Evolutionary conservation across 2,329 filamentous ascomycete genomes (phyloP).

Genomic region (Penicillium frequentans): DNA sequence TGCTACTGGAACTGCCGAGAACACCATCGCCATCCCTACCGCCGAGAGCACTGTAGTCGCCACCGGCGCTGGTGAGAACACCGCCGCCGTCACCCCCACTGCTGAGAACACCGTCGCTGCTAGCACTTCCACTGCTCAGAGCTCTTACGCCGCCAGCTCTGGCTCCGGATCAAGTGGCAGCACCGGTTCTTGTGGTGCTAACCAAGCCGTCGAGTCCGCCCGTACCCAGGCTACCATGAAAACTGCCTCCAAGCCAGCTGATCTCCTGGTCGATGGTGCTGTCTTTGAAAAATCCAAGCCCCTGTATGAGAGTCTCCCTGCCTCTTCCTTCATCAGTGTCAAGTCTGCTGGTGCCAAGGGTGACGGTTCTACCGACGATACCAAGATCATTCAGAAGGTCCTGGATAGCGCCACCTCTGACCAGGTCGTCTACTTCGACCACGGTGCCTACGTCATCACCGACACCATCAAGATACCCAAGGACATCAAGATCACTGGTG

Average conservation of each 20-base stretch:
- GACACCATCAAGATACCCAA: slow-evolving; percentile 64
- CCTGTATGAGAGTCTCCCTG: slow-evolving; percentile 71
- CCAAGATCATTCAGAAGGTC: slow-evolving; percentile 74
- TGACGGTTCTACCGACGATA: slow-evolving; percentile 86
- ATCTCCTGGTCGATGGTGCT: slow-evolving; percentile 65
- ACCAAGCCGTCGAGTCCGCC: slow-evolving; percentile 35
- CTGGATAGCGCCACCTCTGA: slow-evolving; percentile 65
- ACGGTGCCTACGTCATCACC: slow-evolving; percentile 63
- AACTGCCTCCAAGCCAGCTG: slow-evolving; percentile 62
- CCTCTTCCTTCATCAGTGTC: slow-evolving; percentile 76
- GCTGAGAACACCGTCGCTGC: background rate
- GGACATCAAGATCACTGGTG: slow-evolving; percentile 83
- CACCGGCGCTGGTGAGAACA: slow-evolving; percentile 11
- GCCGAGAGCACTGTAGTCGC: background rate
- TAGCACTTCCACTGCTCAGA: background rate
- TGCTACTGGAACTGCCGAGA: slow-evolving; percentile 4
- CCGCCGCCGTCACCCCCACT: background rate
- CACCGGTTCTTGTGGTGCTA: slow-evolving; percentile 22
- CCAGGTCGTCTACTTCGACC: slow-evolving; percentile 64
- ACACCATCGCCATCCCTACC: background rate
- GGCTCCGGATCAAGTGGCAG: slow-evolving; percentile 10
- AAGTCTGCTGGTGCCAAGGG: slow-evolving; percentile 81
- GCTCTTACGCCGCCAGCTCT: slow-evolving; percentile 4
- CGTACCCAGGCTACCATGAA: slow-evolving; percentile 61
- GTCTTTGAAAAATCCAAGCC: slow-evolving; percentile 86